phyloP scores from a whole-genome alignment of 1,284 basidiomycete genomes.

The Caloboletus firmus region DNA sequence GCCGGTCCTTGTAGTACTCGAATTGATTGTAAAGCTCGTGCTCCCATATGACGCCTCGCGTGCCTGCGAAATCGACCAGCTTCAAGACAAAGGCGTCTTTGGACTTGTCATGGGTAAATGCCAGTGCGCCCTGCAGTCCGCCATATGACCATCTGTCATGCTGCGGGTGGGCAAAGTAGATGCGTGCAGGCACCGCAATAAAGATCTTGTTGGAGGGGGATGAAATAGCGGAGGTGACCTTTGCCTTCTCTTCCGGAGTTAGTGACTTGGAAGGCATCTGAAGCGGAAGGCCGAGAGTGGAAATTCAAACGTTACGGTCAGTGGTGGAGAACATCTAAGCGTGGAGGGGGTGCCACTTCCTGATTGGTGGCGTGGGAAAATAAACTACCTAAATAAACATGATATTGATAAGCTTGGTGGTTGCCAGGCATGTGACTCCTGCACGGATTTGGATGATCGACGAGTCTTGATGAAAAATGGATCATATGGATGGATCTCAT shows the following conservation, averaged over 20 bases:
- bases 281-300: background rate
- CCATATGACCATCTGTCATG: slow-evolving; percentile 80
- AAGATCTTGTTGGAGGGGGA: slow-evolving; percentile 68
- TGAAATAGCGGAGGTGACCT: slow-evolving; percentile 68
- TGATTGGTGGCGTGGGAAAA: slow-evolving; percentile 14
- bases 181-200: slow-evolving; percentile 74
- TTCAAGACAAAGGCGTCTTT: slow-evolving; percentile 65
- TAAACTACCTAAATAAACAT: too few species aligned
- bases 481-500: too few species aligned
- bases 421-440: too few species aligned
- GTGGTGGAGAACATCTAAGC: slow-evolving; percentile 4
- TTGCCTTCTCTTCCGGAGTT: slow-evolving; percentile 71
- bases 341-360: background rate
- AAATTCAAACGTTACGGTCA: background rate
- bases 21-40: slow-evolving; percentile 90
- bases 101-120: slow-evolving; percentile 65
- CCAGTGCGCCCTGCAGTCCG: slow-evolving; percentile 82
- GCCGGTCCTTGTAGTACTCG: slow-evolving; percentile 83
- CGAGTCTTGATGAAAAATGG: too few species aligned
- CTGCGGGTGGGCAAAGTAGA: slow-evolving; percentile 84
- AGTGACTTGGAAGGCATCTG: slow-evolving; percentile 73
- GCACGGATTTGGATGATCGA: too few species aligned
- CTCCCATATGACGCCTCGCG: slow-evolving; percentile 89
- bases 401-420: too few species aligned
- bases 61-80: slow-evolving; percentile 81